A percentile compares a stretch with the other conserved stretches of the same genome.
Evolutionary conservation across 2,329 filamentous ascomycete species (phyloP).

Genomic region (Trichoderma sp.): DNA sequence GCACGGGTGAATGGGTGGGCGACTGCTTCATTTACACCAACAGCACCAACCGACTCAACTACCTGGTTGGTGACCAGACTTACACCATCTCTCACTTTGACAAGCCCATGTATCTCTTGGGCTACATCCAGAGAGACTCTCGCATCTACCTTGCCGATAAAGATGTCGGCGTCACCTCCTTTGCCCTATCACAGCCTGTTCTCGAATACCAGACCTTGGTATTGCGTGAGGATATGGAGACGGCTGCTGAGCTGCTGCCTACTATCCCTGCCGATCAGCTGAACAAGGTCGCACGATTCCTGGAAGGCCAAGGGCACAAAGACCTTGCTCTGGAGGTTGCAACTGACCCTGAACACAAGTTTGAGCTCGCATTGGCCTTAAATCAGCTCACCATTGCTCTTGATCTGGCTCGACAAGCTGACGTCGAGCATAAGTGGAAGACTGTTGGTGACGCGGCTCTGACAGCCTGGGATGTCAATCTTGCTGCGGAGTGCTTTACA

Average conservation of each 20-base stretch:
- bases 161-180: constrained; percentile 89
- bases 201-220: constrained; percentile 97
- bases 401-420: constrained; percentile 78
- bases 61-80: constrained; percentile 95
- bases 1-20: constrained; percentile 95
- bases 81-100: constrained; percentile 98
- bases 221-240: constrained; percentile 89
- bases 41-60: constrained; percentile 93
- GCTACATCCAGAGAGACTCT: constrained; percentile 95
- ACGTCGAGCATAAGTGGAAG: constrained; percentile 98
- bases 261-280: constrained; percentile 90
- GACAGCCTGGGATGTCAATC: constrained; percentile 78
- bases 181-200: constrained; percentile 85
- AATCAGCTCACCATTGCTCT: constrained; percentile 85
- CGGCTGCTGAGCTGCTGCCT: constrained; percentile 80
- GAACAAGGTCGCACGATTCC: constrained; percentile 96
- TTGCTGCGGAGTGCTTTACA: constrained; percentile 91
- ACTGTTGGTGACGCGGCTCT: constrained; percentile 91
- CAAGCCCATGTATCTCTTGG: constrained; percentile 89
- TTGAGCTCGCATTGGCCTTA: constrained; percentile 84
- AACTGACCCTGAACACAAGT: constrained; percentile 94
- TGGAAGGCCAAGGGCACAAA: constrained; percentile 96
- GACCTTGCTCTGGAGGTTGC: constrained; percentile 93
- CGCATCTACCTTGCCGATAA: constrained; percentile 95
- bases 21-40: constrained; percentile 99